phyloP scores from a whole-genome alignment of 371 early-diverging fungal species.

The Mortierella sp. region DNA sequence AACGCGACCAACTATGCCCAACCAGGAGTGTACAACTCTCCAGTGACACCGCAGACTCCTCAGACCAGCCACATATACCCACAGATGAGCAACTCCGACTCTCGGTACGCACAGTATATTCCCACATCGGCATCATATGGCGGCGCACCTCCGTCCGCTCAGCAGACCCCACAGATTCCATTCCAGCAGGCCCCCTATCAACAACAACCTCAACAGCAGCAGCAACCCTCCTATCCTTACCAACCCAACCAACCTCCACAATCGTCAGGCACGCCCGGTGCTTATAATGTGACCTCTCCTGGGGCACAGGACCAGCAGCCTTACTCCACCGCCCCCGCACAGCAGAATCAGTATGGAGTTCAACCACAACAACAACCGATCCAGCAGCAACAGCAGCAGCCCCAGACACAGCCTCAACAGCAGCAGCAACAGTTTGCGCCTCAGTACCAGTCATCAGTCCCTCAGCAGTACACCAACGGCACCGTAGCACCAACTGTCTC shows the following conservation, averaged over 20 bases:
- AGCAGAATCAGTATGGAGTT: conserved; percentile 12
- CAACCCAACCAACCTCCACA: conserved; percentile 18
- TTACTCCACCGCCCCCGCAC: conserved; percentile 1
- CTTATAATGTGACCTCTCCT: conserved; percentile 14
- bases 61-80: conserved; percentile 44
- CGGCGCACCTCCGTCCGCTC: not conserved
- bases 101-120: conserved; percentile 45
- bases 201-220: conserved; percentile 14
- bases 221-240: conserved; percentile 26
- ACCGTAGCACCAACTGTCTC: not conserved
- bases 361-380: conserved; percentile 15
- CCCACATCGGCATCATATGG: conserved; percentile 26
- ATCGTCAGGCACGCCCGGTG: not conserved
- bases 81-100: conserved; percentile 20
- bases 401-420: conserved; percentile 7
- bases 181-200: conserved; percentile 34
- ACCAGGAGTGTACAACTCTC: conserved; percentile 20
- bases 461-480: conserved; percentile 2
- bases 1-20: conserved; percentile 16
- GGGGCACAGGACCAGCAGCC: conserved; percentile 20
- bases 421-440: conserved; percentile 16
- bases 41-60: conserved; percentile 34
- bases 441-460: conserved; percentile 12
- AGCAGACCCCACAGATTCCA: conserved; percentile 34
- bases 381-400: conserved; percentile 18